Percentiles rank a stretch among this genome's conserved stretches.
Conservation (phyloP, 2,329 filamentous ascomycete species). For the Saccharata proteae region DNA sequence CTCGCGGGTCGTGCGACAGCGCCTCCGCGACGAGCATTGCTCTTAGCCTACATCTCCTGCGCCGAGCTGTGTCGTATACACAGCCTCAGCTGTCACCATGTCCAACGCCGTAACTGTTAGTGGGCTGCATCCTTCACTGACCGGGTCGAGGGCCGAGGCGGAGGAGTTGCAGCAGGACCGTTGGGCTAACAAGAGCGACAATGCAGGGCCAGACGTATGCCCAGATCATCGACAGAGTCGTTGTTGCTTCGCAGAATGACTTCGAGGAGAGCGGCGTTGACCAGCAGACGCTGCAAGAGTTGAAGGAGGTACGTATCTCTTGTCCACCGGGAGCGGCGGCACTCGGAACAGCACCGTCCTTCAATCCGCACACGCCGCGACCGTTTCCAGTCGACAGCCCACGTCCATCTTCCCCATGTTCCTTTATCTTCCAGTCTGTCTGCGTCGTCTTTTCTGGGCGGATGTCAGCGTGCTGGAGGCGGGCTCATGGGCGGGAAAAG, state of each 20-base stretch:
- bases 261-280: slow-evolving; percentile 96
- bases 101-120: slow-evolving; percentile 9
- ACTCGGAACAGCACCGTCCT: no score
- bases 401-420: no score
- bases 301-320: slow-evolving; percentile 63
- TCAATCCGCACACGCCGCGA: no score
- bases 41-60: no score
- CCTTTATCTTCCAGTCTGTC: no score
- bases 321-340: neutral
- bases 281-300: slow-evolving; percentile 70
- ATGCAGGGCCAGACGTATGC: slow-evolving; percentile 64
- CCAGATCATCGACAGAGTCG: slow-evolving; percentile 72
- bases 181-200: slow-evolving; percentile 6
- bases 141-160: neutral
- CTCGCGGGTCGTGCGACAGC: no score
- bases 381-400: no score
- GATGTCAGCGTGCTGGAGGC: neutral
- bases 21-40: no score
- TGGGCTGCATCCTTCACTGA: neutral
- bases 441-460: no score
- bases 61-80: no score
- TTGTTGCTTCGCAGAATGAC: slow-evolving; percentile 62
- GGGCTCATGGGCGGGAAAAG: slow-evolving; percentile 9
- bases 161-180: slow-evolving; percentile 1
- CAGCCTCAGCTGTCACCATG: slow-evolving; percentile 7